phyloP scores from a whole-genome alignment of 2,329 filamentous ascomycete genomes.

The Phoma sp. region DNA sequence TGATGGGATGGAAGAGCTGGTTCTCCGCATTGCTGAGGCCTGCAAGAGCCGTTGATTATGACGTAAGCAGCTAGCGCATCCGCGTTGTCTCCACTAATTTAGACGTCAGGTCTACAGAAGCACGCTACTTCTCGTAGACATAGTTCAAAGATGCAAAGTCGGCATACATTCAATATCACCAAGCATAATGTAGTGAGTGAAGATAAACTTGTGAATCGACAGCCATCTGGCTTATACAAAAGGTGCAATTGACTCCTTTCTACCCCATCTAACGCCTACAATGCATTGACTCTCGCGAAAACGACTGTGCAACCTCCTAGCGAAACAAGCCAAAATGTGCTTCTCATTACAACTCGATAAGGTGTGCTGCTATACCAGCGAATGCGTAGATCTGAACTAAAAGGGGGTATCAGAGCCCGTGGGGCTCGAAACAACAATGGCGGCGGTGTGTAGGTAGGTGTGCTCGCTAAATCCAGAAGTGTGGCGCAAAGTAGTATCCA shows the following conservation, averaged over 20 bases:
- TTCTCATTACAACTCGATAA: conserved; percentile 11
- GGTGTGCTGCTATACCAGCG: not conserved
- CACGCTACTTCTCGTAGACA: too few species aligned
- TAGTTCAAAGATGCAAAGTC: too few species aligned
- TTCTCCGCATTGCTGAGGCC: too few species aligned
- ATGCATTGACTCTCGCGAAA: not conserved
- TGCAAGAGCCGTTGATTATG: too few species aligned
- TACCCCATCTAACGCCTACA: not conserved
- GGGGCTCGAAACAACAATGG: conserved; percentile 10
- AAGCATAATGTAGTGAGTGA: not conserved
- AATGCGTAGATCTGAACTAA: conserved; percentile 11
- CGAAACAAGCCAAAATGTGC: not conserved
- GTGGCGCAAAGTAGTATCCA: conserved; percentile 4
- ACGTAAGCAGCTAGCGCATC: too few species aligned
- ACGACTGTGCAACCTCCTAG: not conserved
- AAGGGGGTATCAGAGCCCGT: conserved; percentile 18
- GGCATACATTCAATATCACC: too few species aligned
- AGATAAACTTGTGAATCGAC: too few species aligned
- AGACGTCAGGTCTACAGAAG: too few species aligned
- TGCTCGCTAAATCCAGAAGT: conserved; percentile 23
- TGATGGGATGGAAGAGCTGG: too few species aligned
- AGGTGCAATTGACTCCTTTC: not conserved
- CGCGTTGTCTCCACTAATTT: too few species aligned
- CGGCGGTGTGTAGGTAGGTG: conserved; percentile 8
- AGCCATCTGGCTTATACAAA: not conserved